Conservation (phyloP, 192 early-diverging fungal genomes). For the Dissophora ornata region DNA sequence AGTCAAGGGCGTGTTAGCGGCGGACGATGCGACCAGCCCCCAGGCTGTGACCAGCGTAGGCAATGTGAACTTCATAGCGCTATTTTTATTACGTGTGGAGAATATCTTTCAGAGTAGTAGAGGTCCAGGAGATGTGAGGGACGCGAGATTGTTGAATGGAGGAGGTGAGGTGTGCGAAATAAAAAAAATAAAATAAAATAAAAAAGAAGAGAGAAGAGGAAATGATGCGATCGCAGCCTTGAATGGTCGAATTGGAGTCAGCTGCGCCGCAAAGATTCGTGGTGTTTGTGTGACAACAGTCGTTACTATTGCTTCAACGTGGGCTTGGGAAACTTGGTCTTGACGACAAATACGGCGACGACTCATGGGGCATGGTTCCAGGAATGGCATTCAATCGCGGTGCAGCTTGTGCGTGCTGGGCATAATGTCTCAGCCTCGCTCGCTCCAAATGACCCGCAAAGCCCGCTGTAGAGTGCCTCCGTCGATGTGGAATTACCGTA, state of each 20-base stretch:
- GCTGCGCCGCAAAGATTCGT: no score
- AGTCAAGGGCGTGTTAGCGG: background rate
- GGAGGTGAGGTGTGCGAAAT: background rate
- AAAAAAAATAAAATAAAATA: no score
- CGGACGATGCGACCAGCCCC: background rate
- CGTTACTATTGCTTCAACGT: no score
- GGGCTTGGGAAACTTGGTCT: background rate
- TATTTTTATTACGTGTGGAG: no score
- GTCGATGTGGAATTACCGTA: constrained; percentile 43
- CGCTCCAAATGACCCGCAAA: constrained; percentile 34
- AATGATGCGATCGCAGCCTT: background rate
- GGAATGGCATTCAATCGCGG: constrained; percentile 16
- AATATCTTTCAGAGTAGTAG: no score
- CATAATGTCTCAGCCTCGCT: constrained; percentile 15
- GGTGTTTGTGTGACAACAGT: no score
- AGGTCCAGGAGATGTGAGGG: no score
- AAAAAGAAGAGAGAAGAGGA: background rate
- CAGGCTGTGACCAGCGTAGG: background rate
- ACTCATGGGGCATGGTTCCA: constrained; percentile 13
- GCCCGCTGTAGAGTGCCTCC: constrained; percentile 39
- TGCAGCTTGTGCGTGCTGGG: constrained; percentile 1
- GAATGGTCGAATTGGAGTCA: no score
- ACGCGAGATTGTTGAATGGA: no score
- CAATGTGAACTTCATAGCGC: constrained; percentile 12
- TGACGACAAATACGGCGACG: background rate